A percentile compares a stretch with the other conserved stretches of the same genome.
Conservation (phyloP, 1,139 yeast genomes). For the Lodderomyces orthopsilosis region DNA sequence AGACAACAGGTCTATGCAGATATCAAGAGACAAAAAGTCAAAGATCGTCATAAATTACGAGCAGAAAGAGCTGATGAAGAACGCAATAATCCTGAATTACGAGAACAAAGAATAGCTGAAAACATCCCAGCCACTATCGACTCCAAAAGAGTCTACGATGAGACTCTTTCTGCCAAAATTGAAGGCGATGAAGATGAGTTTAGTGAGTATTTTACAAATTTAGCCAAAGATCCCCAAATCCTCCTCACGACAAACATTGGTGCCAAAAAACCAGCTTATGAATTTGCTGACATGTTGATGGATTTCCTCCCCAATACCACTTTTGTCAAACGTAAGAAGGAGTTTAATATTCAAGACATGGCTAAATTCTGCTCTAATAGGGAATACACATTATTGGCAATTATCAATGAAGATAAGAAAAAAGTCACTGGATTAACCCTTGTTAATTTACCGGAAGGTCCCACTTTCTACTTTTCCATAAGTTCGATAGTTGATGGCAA, state of each 20-base stretch:
- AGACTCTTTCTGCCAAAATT: conserved; percentile 69
- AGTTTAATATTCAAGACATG: conserved; percentile 82
- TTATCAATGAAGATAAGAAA: conserved; percentile 91
- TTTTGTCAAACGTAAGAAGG: conserved; percentile 82
- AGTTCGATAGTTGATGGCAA: conserved; percentile 78
- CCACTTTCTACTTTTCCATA: conserved; percentile 86
- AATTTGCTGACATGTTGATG: conserved; percentile 81
- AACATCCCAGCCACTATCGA: conserved; percentile 90
- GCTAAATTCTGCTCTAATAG: conserved; percentile 77
- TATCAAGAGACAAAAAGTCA: conserved; percentile 70
- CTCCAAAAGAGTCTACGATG: conserved; percentile 84
- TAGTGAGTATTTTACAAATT: conserved; percentile 56
- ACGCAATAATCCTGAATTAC: conserved; percentile 73
- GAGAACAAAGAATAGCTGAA: conserved; percentile 71
- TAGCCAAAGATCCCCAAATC: conserved; percentile 70
- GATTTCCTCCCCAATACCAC: conserved; percentile 84
- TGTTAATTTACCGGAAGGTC: conserved; percentile 91
- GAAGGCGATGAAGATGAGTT: conserved; percentile 82
- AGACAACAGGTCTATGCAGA: conserved; percentile 79
- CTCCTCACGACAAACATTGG: conserved; percentile 83
- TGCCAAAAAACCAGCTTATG: conserved; percentile 85
- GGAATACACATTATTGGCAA: conserved; percentile 81
- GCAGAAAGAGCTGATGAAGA: conserved; percentile 81
- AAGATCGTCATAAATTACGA: conserved; percentile 73
- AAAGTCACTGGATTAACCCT: conserved; percentile 88